phyloP scores from a whole-genome alignment of 164 flowering plant genomes.

The Magnolia officinalis region DNA sequence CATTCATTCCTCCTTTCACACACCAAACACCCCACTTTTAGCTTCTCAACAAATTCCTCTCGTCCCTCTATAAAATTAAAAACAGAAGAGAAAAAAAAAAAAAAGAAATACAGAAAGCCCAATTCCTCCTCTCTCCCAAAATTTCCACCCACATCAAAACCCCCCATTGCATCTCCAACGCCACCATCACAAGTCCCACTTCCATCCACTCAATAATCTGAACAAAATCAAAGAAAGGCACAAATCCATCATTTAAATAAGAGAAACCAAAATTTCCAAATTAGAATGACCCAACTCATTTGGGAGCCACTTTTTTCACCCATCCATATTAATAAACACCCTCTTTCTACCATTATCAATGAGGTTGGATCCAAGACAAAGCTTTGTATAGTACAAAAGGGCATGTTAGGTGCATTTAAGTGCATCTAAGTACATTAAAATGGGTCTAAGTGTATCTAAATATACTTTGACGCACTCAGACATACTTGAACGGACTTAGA shows the following conservation, averaged over 20 bases:
- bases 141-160: background rate
- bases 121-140: background rate
- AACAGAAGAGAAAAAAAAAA: too few relatives aligned
- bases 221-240: background rate
- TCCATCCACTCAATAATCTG: conserved; percentile 5
- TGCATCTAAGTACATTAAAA: too few relatives aligned
- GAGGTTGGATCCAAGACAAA: background rate
- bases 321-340: background rate
- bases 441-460: too few relatives aligned
- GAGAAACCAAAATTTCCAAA: background rate
- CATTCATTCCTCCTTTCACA: background rate
- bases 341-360: too few relatives aligned
- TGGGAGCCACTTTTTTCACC: too few relatives aligned
- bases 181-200: background rate
- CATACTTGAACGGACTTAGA: background rate
- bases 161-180: background rate
- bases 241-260: background rate
- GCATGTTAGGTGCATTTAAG: background rate
- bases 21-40: background rate
- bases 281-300: background rate
- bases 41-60: background rate
- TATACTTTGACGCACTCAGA: too few relatives aligned
- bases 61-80: too few relatives aligned
- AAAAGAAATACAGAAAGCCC: background rate
- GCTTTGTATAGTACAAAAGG: background rate